phyloP scores from a whole-genome alignment of 257 asterid genomes.

The Parsonsia alboflavescens region DNA sequence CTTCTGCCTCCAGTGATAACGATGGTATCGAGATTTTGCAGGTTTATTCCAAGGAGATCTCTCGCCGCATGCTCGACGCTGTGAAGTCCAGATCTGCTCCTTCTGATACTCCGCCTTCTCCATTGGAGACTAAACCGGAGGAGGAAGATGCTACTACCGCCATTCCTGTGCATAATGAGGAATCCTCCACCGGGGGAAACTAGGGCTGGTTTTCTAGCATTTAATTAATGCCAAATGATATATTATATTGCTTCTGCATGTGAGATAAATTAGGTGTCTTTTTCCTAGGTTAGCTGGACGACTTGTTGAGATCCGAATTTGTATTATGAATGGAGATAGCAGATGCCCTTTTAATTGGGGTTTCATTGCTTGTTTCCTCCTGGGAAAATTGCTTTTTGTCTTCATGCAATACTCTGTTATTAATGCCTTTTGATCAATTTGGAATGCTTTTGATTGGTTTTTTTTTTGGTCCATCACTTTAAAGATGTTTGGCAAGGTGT shows the following conservation, averaged over 20 bases:
- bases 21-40: constrained; percentile 81
- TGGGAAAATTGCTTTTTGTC: neutral
- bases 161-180: constrained; percentile 42
- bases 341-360: constrained; percentile 4
- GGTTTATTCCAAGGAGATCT: constrained; percentile 82
- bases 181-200: constrained; percentile 36
- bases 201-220: constrained; percentile 17
- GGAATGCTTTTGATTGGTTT: neutral
- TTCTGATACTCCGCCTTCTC: constrained; percentile 17
- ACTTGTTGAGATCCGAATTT: constrained; percentile 11
- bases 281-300: constrained; percentile 5
- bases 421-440: neutral
- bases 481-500: neutral
- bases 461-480: neutral
- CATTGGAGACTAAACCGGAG: constrained; percentile 29
- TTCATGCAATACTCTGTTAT: neutral
- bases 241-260: neutral
- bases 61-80: constrained; percentile 69
- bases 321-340: constrained; percentile 10
- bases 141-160: constrained; percentile 42
- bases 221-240: neutral
- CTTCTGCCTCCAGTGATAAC: constrained; percentile 36
- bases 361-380: neutral
- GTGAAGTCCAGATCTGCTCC: constrained; percentile 78
- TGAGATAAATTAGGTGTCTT: neutral